A percentile compares a stretch with the other conserved stretches of the same genome.
phyloP scores from a whole-genome alignment of 495 filamentous ascomycete genomes.

The Poronia punctata region DNA sequence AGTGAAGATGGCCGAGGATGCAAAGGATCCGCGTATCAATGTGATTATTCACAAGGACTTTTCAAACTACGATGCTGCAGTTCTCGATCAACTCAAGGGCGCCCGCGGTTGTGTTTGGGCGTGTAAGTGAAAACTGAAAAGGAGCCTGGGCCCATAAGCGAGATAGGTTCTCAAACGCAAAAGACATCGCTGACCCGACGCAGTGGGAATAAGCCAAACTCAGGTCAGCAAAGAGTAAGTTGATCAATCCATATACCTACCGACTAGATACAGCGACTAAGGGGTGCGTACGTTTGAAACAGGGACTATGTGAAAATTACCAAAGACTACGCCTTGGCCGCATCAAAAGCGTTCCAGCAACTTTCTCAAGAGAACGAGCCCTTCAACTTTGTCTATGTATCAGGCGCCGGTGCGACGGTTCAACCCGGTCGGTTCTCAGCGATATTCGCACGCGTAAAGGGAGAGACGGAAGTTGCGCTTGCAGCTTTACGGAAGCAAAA shows the following conservation, averaged over 20 bases:
- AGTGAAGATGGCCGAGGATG: constrained; percentile 55
- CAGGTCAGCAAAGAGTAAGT: constrained; percentile 54
- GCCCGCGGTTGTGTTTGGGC: constrained; percentile 68
- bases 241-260: neutral
- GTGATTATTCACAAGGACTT: constrained; percentile 65
- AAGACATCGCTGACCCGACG: neutral
- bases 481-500: constrained; percentile 29
- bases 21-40: constrained; percentile 48
- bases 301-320: constrained; percentile 66
- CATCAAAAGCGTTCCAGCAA: constrained; percentile 53
- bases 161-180: too few species aligned
- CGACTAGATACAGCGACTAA: neutral
- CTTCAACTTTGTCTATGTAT: constrained; percentile 66
- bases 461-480: constrained; percentile 51
- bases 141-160: too few species aligned
- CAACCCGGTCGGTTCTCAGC: constrained; percentile 45
- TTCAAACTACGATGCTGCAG: constrained; percentile 41
- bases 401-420: constrained; percentile 49
- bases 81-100: constrained; percentile 54
- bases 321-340: constrained; percentile 53
- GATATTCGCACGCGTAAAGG: constrained; percentile 56
- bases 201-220: constrained; percentile 50
- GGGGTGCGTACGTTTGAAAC: too few species aligned
- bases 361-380: constrained; percentile 35
- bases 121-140: constrained; percentile 12